Base-by-base conservation (phyloP, 2,329 filamentous ascomycete genomes). In the Rhexocercosporidium sp. region DNA sequence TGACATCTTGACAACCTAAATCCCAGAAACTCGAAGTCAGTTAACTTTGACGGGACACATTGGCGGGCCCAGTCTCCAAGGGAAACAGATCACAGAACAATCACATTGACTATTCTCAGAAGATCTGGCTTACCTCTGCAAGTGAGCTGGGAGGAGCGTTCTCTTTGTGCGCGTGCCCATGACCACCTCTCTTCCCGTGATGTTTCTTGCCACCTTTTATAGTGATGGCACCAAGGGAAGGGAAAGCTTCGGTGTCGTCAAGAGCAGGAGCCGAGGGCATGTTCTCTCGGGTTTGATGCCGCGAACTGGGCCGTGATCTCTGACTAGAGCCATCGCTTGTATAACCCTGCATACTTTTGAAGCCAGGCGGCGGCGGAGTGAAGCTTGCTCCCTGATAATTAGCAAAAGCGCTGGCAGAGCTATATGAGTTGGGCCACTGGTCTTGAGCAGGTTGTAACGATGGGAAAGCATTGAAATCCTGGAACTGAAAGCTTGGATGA, bases 221-320 rank as follows among this genome's bases (percentile, higher is more conserved):
- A 60, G 88, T 84, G 31, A 88, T 91, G 41, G 93, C 92, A 6
- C 93, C 93, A 2, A 99, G 85, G 9, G 92, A 92, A 8, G 96
- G 96, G 75, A 99, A 99, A 0, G 95, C 96, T 75, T 99, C 96
- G 22, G 93, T 95, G 75, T 99, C 96, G 77, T 98, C 94, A 27
- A 97, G 90, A 22, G 92, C 89, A 34, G 92, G 91, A 16, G 92
- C 91, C 27, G 88, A 84, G 37, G 89, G 88, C 31, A 66, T 67
- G 7, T 88, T 69, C n/a, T 89, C 86, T 78, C 79, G 75, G 83
- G 83, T 85, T 66, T 92, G 91, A 75, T 94, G 92, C 41, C 94
- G 90, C 77, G 95, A 98, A 68, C 88, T 88, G 18, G 94, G 94
- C 62, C 95, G 89, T 29, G 96, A 98, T 69, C 92, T 88, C 27